Conservation (phyloP, 1,284 basidiomycete genomes). For the Naganishia sp. region DNA sequence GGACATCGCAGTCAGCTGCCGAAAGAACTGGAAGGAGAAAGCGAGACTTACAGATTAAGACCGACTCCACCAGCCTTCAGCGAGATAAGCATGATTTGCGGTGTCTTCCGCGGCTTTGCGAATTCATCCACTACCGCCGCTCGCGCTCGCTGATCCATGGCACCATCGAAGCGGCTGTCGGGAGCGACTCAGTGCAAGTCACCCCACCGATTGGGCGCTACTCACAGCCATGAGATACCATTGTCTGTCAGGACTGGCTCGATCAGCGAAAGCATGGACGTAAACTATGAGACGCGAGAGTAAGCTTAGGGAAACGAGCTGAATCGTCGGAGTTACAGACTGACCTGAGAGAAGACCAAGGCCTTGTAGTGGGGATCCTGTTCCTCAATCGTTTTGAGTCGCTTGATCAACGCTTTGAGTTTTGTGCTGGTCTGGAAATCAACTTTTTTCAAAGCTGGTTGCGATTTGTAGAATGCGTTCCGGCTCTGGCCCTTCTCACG, state of each 20-base stretch:
- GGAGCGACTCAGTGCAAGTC: background rate
- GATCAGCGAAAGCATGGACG: constrained; percentile 59
- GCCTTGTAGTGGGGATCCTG: constrained; percentile 75
- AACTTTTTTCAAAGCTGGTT: constrained; percentile 64
- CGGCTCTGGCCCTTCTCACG: constrained; percentile 40
- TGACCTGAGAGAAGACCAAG: constrained; percentile 77
- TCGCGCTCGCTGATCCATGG: constrained; percentile 84
- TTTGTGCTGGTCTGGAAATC: constrained; percentile 84
- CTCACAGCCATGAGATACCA: constrained; percentile 64
- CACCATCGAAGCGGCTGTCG: constrained; percentile 77
- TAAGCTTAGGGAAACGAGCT: background rate
- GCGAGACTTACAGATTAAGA: constrained; percentile 63
- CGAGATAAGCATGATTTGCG: constrained; percentile 81
- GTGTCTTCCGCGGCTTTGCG: constrained; percentile 65
- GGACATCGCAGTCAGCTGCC: background rate
- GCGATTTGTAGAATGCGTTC: constrained; percentile 45
- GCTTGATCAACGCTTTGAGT: constrained; percentile 47
- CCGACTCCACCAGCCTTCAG: constrained; percentile 94
- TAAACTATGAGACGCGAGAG: constrained; percentile 15
- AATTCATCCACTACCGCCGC: constrained; percentile 74
- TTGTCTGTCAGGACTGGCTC: constrained; percentile 74
- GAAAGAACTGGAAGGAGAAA: background rate
- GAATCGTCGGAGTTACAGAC: background rate
- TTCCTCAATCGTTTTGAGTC: constrained; percentile 44
- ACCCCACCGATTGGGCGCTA: constrained; percentile 2